Evolutionary conservation across 2,329 filamentous ascomycete species (phyloP), one percentile per base, ranked within the genome.

Genomic region (Daldinia eschscholtzii): DNA sequence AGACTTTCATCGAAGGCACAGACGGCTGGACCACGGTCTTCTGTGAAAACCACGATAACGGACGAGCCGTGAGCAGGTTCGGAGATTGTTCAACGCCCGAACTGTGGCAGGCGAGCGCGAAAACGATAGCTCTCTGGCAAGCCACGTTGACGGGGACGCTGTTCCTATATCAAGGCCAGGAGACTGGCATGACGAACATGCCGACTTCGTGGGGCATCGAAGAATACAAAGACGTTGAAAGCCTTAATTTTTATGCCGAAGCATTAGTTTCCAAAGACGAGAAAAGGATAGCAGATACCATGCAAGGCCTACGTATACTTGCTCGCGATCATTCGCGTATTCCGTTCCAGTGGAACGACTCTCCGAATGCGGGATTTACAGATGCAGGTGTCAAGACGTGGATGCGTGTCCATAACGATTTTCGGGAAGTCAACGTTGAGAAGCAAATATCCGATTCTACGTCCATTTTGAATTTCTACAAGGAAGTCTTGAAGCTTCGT

Each of bases 331-430:
- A 92, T 74, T 83, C 89, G 1, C 82, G 91, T 0, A 85, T 89
- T 1, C 91, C 91, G 0, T 87, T 93, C 76, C 89, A 91, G 59
- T 93, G 91, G 91, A 84, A 86, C 58, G 82, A 79, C 1, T 80
- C 81, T 0, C 79, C 84, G 0, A 84, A 91, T 67, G 88, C 87
- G 0, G 91, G 91, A 0, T 93, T 93, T 77, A 86, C 88, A 0
- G 72, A 74, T 13, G 70, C 64, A 0, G 70, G 64, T 0, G 76
- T 75, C 0, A 83, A 83, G 70, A 88, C 91, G 0, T 93, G 91
- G 91, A 92, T 92, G 88, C 83, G 87, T 1, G 85, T 89, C 1
- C 89, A 92, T 72, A 87, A 90, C 20, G 82, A 85, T 33, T 89
- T 87, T 72, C 72, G 72, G 2, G 74, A 80, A 1, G 82, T 89